phyloP scores from a whole-genome alignment of 1,284 basidiomycete species.

The Puccinia horiana region DNA sequence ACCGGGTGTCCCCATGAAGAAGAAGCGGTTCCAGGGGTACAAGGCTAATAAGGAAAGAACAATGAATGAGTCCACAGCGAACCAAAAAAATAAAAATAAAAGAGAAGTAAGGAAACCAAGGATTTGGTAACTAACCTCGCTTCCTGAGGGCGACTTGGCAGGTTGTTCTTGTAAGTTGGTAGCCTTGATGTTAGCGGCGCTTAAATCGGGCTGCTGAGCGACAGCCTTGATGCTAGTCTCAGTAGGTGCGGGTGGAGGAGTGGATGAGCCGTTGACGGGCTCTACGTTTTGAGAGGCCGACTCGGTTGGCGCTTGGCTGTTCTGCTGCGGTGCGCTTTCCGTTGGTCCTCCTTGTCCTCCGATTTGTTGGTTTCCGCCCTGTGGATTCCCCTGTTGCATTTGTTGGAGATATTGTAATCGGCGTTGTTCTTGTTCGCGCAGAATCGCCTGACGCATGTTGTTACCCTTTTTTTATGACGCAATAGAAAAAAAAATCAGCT shows the following conservation, averaged over 20 bases:
- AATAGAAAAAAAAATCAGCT: not conserved
- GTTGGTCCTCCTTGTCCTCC: not conserved
- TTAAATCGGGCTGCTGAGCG: not conserved
- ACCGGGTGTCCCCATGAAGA: constrained; percentile 20
- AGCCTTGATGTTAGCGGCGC: not conserved
- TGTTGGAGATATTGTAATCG: constrained; percentile 3
- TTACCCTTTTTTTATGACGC: not conserved
- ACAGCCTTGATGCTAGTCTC: not conserved
- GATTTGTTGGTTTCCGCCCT: not conserved
- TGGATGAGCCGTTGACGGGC: not conserved
- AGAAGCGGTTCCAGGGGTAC: not conserved
- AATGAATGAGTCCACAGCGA: not conserved
- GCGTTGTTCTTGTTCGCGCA: constrained; percentile 11
- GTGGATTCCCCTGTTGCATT: not conserved
- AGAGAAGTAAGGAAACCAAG: not conserved
- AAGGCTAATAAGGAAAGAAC: not conserved
- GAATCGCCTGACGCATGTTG: constrained; percentile 11
- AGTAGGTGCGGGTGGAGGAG: not conserved
- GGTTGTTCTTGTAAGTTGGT: not conserved
- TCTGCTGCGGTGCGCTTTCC: not conserved
- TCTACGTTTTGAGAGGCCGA: not conserved
- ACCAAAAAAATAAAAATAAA: not conserved
- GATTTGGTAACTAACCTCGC: not conserved
- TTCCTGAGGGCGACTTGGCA: not conserved
- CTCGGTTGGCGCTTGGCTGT: not conserved